phyloP scores from a whole-genome alignment of 148 eudicot species.

The Camellia japonica region DNA sequence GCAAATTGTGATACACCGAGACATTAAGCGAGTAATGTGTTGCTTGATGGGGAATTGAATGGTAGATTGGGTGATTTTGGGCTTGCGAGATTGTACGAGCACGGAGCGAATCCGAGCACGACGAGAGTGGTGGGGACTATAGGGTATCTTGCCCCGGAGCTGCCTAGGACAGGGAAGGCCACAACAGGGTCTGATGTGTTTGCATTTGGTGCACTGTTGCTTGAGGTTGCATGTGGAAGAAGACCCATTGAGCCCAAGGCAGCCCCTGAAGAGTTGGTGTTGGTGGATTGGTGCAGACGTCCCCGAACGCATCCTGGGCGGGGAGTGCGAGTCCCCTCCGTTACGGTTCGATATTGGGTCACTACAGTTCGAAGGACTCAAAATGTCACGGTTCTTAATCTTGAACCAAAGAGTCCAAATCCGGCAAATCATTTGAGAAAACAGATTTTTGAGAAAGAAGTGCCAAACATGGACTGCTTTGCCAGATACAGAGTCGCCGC shows the following conservation, averaged over 20 bases:
- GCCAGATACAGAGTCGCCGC: no score
- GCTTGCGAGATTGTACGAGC: slow-evolving; percentile 58
- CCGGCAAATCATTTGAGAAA: no score
- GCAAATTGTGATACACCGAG: slow-evolving; percentile 56
- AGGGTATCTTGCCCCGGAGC: slow-evolving; percentile 62
- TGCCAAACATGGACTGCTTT: no score
- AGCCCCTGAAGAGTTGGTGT: slow-evolving; percentile 26
- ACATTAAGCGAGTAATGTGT: slow-evolving; percentile 62
- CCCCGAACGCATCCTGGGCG: no score
- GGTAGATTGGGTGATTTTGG: slow-evolving; percentile 65
- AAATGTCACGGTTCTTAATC: no score
- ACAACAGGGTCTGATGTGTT: slow-evolving; percentile 52
- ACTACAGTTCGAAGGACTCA: no score
- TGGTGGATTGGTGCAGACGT: no score
- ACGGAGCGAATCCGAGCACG: slow-evolving; percentile 44
- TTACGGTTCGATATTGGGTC: no score
- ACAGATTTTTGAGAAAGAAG: no score
- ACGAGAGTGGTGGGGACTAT: slow-evolving; percentile 56
- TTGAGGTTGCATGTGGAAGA: slow-evolving; percentile 48
- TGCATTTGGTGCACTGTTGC: slow-evolving; percentile 42
- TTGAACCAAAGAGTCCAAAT: no score
- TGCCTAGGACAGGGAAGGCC: slow-evolving; percentile 43
- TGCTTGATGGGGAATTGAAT: slow-evolving; percentile 52
- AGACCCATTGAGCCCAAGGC: slow-evolving; percentile 38
- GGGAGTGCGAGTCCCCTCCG: no score